Base-by-base conservation (phyloP, 2,329 filamentous ascomycete species). In the Phaeomoniella chlamydospora region DNA sequence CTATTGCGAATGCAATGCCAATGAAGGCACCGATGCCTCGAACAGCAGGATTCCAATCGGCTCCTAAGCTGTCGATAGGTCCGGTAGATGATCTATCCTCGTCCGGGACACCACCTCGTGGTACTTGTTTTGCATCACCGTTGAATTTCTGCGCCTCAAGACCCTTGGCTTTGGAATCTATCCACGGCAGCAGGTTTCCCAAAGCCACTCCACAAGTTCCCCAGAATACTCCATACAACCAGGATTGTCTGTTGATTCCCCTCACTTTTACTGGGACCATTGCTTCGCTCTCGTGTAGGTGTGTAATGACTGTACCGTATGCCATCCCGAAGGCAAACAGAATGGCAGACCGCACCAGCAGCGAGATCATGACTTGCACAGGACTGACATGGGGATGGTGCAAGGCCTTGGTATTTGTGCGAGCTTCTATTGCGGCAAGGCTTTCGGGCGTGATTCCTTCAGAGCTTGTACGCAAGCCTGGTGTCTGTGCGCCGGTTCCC, bases 281-380 rank as follows among this genome's bases (percentile, higher is more conserved):
- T 32, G 70, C 66, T 43, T 75, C 68, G 35, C 75, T 73, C 42
- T 79, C 74, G 47, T 88, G 85, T 31, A 96, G 63, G 51, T 84
- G 77, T 14, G 80, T 77, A 29, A 94, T 79, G 29, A 94, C 66
- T 1, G 80, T 63, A 1, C 88, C 88, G 55, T 94, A 96, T 12
- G 78, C 72, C 36, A 88, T 68, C 1, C 90, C 90, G 26, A 94
- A 76, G 0, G 68, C 59, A 50, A 90, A 90, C 6, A 96, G 67
- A 2, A 90, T 59, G 1, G 65, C 54, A 2, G 71, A 70, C 37
- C 82, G 72, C 16, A 73, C 49, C 3, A 59, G 45, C 35, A 53
- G 51, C 2, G 46, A 45, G 18, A 30, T 17, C 18, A 34, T 30
- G 11, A 33, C 29, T 18, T 35, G 42, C 33, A 38, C 13, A 15